Conservation (phyloP, 768 basidiomycete species). For the Paxillus rubicundulus region DNA sequence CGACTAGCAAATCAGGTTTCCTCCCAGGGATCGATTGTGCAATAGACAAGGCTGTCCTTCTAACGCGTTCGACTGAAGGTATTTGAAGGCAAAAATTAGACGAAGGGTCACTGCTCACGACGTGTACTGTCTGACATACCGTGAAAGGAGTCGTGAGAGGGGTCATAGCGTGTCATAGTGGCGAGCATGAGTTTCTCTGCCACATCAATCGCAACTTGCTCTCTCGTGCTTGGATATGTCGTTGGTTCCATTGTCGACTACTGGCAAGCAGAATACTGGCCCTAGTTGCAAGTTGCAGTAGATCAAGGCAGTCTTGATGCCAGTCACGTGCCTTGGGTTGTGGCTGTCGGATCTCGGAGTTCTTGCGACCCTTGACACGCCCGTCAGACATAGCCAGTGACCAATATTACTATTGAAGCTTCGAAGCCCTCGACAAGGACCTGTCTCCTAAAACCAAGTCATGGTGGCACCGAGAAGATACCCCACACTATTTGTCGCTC, state of each 20-base stretch:
- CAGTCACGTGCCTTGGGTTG: not conserved
- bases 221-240: conserved; percentile 49
- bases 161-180: conserved; percentile 75
- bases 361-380: conserved; percentile 7
- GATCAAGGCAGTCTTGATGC: no score
- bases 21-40: conserved; percentile 46
- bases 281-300: not conserved
- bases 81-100: conserved; percentile 2
- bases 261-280: no score
- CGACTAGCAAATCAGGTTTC: conserved; percentile 65
- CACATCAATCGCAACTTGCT: conserved; percentile 49
- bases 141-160: conserved; percentile 78
- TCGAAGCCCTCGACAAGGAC: not conserved
- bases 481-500: conserved; percentile 38
- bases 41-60: conserved; percentile 70
- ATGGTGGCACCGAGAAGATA: conserved; percentile 20
- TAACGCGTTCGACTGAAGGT: conserved; percentile 73
- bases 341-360: conserved; percentile 24
- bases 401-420: not conserved
- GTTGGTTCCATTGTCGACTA: not conserved
- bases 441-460: conserved; percentile 2
- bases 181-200: conserved; percentile 71
- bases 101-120: not conserved
- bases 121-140: conserved; percentile 48
- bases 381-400: no score